Percentiles rank a stretch among this genome's conserved stretches.
Conservation (phyloP, 1,139 yeast genomes). For the Candida anutae region DNA sequence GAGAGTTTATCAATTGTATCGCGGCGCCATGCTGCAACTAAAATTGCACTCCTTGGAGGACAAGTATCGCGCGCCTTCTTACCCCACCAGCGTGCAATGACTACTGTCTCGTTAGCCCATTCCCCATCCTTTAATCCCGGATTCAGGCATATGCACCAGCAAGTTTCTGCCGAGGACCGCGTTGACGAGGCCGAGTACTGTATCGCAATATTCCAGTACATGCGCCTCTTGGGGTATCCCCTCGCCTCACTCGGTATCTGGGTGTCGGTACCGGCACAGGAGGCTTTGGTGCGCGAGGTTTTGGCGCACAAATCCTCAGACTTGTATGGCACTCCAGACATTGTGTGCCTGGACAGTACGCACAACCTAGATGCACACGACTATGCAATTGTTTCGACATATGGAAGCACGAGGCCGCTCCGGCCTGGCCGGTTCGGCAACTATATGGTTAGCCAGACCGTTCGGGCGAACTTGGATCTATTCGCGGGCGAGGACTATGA, state of each 20-base stretch:
- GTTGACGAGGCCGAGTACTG: constrained; percentile 50
- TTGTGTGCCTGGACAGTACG: constrained; percentile 3
- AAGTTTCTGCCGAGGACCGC: constrained; percentile 25
- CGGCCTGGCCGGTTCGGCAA: constrained; percentile 3
- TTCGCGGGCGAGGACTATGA: constrained; percentile 6
- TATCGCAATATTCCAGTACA: constrained; percentile 39
- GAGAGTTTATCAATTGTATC: constrained; percentile 1
- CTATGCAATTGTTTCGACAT: constrained; percentile 9
- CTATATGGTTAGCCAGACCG: constrained; percentile 7
- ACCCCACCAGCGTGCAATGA: too few relatives aligned
- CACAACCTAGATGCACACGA: constrained; percentile 7
- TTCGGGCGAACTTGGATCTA: constrained; percentile 2
- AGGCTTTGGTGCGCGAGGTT: constrained; percentile 17
- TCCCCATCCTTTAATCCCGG: constrained; percentile 29
- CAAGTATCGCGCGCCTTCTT: not conserved
- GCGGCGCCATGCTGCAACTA: not conserved
- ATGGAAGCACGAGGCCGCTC: constrained; percentile 1
- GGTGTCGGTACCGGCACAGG: constrained; percentile 34
- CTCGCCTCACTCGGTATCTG: constrained; percentile 30
- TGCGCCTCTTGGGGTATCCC: constrained; percentile 42
- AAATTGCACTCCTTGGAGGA: not conserved
- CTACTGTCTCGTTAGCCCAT: too few relatives aligned
- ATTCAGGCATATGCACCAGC: constrained; percentile 25
- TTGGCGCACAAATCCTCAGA: constrained; percentile 5
- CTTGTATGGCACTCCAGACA: constrained; percentile 7